Conservation (phyloP, 441 rosid genomes). For the Jatropha podagrica region DNA sequence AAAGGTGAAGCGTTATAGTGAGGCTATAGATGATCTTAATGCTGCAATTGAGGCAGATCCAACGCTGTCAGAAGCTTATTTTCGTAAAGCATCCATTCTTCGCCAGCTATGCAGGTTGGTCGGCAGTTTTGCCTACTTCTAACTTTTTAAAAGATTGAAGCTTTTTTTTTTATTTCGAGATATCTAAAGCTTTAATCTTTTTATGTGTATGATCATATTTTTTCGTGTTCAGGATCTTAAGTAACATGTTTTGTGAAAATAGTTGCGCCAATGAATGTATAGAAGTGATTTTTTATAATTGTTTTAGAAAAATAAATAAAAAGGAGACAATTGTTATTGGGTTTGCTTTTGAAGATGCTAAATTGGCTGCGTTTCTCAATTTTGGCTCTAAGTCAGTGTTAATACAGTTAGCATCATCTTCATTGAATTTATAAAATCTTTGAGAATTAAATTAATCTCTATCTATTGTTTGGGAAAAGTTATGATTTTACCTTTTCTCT, state of each 20-base stretch:
- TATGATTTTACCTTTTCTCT: slow-evolving; percentile 23
- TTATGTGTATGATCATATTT: not conserved
- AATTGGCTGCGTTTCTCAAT: not conserved
- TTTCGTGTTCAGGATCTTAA: not conserved
- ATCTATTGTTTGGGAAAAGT: slow-evolving; percentile 13
- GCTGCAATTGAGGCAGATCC: slow-evolving; percentile 96
- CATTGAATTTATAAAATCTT: not conserved
- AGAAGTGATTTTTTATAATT: not conserved
- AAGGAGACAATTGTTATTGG: not conserved
- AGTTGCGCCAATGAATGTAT: not conserved
- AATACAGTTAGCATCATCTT: not conserved
- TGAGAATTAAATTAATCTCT: not conserved
- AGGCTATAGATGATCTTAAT: slow-evolving; percentile 85
- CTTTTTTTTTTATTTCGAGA: not conserved
- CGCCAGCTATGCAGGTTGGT: slow-evolving; percentile 88
- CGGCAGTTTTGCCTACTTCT: slow-evolving; percentile 1
- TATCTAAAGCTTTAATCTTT: not conserved
- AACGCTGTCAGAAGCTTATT: slow-evolving; percentile 76
- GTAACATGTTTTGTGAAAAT: not conserved
- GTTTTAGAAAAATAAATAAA: too few relatives aligned
- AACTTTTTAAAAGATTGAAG: not conserved
- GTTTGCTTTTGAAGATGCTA: not conserved
- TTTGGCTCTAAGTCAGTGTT: not conserved
- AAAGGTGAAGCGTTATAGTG: slow-evolving; percentile 72
- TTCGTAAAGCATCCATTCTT: slow-evolving; percentile 69